Evolutionary conservation across 192 early-diverging fungal genomes (phyloP), one percentile per base, ranked within the genome.

Genomic region (Phycomyces nitens): DNA sequence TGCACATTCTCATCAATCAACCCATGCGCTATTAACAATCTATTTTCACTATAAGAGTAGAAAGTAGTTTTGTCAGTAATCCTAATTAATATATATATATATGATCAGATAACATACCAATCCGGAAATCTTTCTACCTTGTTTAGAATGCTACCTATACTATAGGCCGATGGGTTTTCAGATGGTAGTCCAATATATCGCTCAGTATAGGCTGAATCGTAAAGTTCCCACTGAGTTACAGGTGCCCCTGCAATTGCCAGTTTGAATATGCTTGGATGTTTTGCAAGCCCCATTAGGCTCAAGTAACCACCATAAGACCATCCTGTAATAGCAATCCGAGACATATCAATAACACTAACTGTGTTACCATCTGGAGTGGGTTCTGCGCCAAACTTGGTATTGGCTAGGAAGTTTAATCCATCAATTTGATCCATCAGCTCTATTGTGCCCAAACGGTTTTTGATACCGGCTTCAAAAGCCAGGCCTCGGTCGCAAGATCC

Each of bases 301-400:
- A 91, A 64, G 69, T 91, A 91, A 3, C 89, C 89, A 26, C 89
- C 89, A 72, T 88, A 91, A 34, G 79, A 82, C 89, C 89, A 91
- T 1, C 89, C 89, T 52, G 85, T 82, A 27, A 91, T 81, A 7
- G 85, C 86, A 7, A 91, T 58, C 15, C 86, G 72, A 7, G 77
- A 60, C 18, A 77, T 62, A 74, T 91, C 89, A 24, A 91, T 68
- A 0, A 75, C 63, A 62, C 68, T 67, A 10, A 59, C 53, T 7
- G 56, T 9, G 7, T 34, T 24, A 0, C 62, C 63, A 18, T 57
- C 40, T 0, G 38, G 2, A 5, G 58, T 44, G 15, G 63, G 22
- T 16, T 73, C 69, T 40, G 75, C 75, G 0, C 79, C 82, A 61
- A 82, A 70, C 42, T 79, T 69, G 2, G 66, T 64, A 26, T 54